Base-by-base conservation (phyloP, 2,329 filamentous ascomycete species). In the Pestalotiopsis sp. region DNA sequence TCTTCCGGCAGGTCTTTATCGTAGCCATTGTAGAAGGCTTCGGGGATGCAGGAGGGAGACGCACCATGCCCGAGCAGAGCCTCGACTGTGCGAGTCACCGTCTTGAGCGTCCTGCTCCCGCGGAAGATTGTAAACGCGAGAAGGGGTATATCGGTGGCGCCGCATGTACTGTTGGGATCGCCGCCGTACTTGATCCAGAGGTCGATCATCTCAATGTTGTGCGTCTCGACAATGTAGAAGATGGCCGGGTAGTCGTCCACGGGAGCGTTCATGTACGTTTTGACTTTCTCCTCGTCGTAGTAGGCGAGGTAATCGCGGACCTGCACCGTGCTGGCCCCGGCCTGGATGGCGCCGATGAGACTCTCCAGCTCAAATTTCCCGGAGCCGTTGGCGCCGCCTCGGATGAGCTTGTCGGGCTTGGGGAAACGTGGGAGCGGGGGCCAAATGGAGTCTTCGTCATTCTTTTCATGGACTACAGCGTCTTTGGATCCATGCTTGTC, bases 151-250 rank as follows among this genome's bases (percentile, higher is more conserved):
- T 45, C 12, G 20, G 69, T n/a, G 11, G 36, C 60, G 5, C 70
- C 72, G 27, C 67, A 69, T 13, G 70, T 70, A 1, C 69, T 70
- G 20, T 74, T 72, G 1, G 68, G 66, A 36, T 75, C 69, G 13
- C 72, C 74, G 13, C 74, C 74, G 39, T 71, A 70, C 45, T 70
- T 70, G 17, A 73, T 62, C 72, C 72, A 75, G 14, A 36, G 52
- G 1, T 72, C 69, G 25, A 76, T 67, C 23, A 74, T 17, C 4
- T 71, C 45, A 4, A 62, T 25, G 39, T 73, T 49, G n/a, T 71
- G 69, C 5, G 70, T 73, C 65, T 71, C 70, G 1, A 72, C 73
- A 7, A 74, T 41, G 23, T 72, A 73, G 67, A 76, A 76, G 1
- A 73, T 73, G 1, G 70, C 70, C 2, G 74, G 75, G 20, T 72